Base-by-base conservation (phyloP, 176 grass and related monocot species). In the Rhynchospora tenuis region DNA sequence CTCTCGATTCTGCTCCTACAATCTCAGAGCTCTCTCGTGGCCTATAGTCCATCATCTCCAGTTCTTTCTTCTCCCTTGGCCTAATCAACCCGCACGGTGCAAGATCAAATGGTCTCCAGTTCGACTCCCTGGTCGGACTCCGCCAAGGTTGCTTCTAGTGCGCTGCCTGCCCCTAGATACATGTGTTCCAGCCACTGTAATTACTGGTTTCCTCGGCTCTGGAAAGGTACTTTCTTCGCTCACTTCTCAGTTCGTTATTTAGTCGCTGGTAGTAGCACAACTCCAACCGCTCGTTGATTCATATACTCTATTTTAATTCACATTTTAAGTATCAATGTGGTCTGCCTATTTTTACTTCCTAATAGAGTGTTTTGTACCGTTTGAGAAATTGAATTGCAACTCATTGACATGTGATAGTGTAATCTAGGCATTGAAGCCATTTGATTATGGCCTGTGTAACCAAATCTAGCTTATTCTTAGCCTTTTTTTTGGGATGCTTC, bases 121-220 rank as follows among this genome's bases (percentile, higher is more conserved):
- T 66, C 11, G 63, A 59, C 84, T 1, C 84, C 42, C 3, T 45
- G 42, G 12, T 31, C 5, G 13, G 3, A 88, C 6, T 85, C 86
- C 3, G 82, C 91, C 9, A 87, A 89, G 0, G 56, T 87, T 16
- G 63, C 94, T 7, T 23, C 84, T 1, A 87, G 48, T 6, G 60
- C 45, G 86, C 42, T 6, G 60, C 31, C 77, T 90, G 20, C 82
- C 75, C 17, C 11, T 86, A 68, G 94, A 97, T 54, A 79, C 91
- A 66, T 89, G 92, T 51, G 90, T 97, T 79, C 94, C 92, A 0
- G 92, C 92, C 75, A 97, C 94, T 72, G 93, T 91, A 65, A 97
- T 97, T 86, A 97, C 92, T 3, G 94, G 94, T 33, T 94, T 97
- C 90, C 88, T 97, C 7, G 92, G 94, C 59, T 90, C 94, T 50